Evolutionary conservation across 140 eudicot genomes (phyloP), one percentile per base, ranked within the genome.

Genomic region (Stevia rebaudiana): DNA sequence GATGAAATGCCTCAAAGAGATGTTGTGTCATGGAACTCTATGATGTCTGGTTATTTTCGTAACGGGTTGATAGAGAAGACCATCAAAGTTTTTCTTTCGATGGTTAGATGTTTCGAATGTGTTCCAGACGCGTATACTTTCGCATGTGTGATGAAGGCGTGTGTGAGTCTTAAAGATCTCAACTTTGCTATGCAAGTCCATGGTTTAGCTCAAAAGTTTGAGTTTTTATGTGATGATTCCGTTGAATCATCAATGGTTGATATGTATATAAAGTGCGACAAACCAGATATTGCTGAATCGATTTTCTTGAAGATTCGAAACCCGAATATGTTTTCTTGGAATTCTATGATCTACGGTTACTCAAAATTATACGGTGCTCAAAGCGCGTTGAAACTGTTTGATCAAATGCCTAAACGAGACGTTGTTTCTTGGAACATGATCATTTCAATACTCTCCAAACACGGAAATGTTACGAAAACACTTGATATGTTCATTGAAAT

Each of bases 371-470:
- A 76, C 3, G 82, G 74, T n/a, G 61, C 65, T 42, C 79, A 63
- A 35, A 33, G 61, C 5, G 82, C 79, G 15, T 68, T 80, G 74
- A 44, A 63, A 57, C 24, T 76, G 47, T 80, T 80, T 19, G 50
- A 73, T 49, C n/a, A 36, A 22, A 80, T 80, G 79, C 79, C 76
- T 67, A 72, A 68, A 58, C 62, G 76, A 48, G 79, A 80, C 17
- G 59, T 35, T 2, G 79, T 80, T 4, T 76, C 85, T 17, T 80
- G 85, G 82, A 71, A 77, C 56, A 81, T 79, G 65, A 77, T 76
- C 52, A 69, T 81, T 64, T 77, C 82, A 1, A 65, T 81, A 37
- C 37, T 79, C 55, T 81, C 86, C 5, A 72, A 52, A 13, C 80
- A 77, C 36, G 77, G 80, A 12, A 60, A 57, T 6, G 74, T 72